Base-by-base conservation (phyloP, 352 stramenopile species). In the Phytophthora megakarya region DNA sequence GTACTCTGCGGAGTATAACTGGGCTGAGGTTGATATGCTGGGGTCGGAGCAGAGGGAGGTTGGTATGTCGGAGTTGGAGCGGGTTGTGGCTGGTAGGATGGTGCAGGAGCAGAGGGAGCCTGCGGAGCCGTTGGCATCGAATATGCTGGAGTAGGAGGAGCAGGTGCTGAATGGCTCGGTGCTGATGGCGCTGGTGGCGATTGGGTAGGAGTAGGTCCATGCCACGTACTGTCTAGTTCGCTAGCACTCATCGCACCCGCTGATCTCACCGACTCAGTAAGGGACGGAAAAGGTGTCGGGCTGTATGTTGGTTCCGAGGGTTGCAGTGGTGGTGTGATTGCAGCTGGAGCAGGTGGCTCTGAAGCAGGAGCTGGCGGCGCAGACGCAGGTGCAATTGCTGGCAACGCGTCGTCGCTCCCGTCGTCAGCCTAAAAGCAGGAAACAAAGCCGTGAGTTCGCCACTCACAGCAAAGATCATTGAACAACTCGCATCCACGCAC, bases 211-310 rank as follows among this genome's bases (percentile, higher is more conserved):
- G 65, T 15, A 47, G 61, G 52, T 18, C 48, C 49, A 37, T 63
- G 61, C 53, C 61, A 71, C 26, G 28, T 58, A 44, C 37, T 70
- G 25, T 73, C 61, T 32, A 73, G 62, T 56, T 73, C 58, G 32
- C 67, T 73, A 23, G 56, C 53, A 48, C 53, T 70, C 67, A 73
- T 73, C 1, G 42, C 61, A 51, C 70, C 70, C 42, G 67, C 65
- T 3, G 70, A 77, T 16, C 71, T 69, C 25, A 65, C 71, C 11
- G 81, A 85, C 5, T 78, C 72, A 5, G 82, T 87, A 28, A 84
- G 80, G 9, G 78, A 89, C 23, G 80, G 76, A 33, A 88, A 86
- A 21, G 58, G n/a, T 15, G n/a, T 22, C 18, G 50, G 49, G 5
- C 12, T 50, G 13, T 61, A 52, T 1, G 45, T 10, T 30, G 58